Conservation (phyloP, 176 grass and related monocot species). For the Phyllostachys edulis region DNA sequence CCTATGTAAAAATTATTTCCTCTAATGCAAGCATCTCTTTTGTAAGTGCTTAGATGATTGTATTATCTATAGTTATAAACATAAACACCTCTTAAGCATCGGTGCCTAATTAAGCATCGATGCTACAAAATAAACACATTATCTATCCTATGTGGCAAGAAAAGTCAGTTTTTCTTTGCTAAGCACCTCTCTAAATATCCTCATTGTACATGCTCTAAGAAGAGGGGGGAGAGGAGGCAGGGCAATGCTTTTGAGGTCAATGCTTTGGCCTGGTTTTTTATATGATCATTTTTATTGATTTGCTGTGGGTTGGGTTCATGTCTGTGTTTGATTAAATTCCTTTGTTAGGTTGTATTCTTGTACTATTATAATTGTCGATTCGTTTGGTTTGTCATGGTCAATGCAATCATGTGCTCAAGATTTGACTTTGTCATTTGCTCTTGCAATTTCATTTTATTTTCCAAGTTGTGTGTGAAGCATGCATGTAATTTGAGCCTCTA, state of each 20-base stretch:
- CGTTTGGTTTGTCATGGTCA: conserved; percentile 17
- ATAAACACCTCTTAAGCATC: too few species aligned
- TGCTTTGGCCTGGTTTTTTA: neutral
- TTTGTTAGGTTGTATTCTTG: neutral
- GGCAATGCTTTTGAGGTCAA: conserved; percentile 29
- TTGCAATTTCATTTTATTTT: neutral
- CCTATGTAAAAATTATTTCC: too few species aligned
- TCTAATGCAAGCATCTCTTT: too few species aligned
- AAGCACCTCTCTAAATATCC: too few species aligned
- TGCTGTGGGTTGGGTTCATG: neutral
- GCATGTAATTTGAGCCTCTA: neutral
- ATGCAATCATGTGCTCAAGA: conserved; percentile 24
- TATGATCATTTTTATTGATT: neutral
- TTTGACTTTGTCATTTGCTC: conserved; percentile 23
- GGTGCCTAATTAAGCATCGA: too few species aligned
- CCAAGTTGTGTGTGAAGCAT: neutral
- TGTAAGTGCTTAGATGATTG: too few species aligned
- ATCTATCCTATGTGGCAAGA: too few species aligned
- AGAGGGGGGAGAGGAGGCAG: too few species aligned
- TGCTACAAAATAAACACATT: too few species aligned
- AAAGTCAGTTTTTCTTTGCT: too few species aligned
- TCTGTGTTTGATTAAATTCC: neutral
- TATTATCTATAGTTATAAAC: too few species aligned
- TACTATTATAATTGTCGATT: neutral
- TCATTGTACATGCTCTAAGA: too few species aligned